phyloP scores from a whole-genome alignment of 495 filamentous ascomycete genomes.

The Cercophora samala region DNA sequence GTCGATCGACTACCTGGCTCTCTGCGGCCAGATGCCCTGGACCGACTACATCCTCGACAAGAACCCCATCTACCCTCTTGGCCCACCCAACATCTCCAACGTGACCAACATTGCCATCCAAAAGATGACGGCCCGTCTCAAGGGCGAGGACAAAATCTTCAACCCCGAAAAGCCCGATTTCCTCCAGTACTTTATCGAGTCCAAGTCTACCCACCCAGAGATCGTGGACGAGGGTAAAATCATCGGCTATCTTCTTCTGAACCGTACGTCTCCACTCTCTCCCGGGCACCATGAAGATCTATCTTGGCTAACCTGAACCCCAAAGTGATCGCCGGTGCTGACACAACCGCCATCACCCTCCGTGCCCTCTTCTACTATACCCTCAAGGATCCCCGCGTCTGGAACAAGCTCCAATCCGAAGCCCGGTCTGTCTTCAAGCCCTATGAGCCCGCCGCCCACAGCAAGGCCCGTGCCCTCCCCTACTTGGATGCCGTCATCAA shows the following conservation, averaged over 20 bases:
- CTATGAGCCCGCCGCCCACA: slow-evolving; percentile 22
- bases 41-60: slow-evolving; percentile 32
- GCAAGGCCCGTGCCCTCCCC: slow-evolving; percentile 35
- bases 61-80: slow-evolving; percentile 28
- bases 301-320: not conserved
- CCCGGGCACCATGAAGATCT: not conserved
- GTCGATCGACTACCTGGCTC: slow-evolving; percentile 26
- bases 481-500: slow-evolving; percentile 61
- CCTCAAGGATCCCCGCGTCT: slow-evolving; percentile 32
- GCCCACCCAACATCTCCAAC: slow-evolving; percentile 24
- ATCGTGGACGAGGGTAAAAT: slow-evolving; percentile 27
- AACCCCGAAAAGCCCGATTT: slow-evolving; percentile 24
- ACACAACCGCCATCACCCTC: slow-evolving; percentile 44
- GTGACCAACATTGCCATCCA: slow-evolving; percentile 25
- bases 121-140: slow-evolving; percentile 23
- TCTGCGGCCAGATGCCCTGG: slow-evolving; percentile 33
- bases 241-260: slow-evolving; percentile 31
- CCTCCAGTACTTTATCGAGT: slow-evolving; percentile 33
- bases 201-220: slow-evolving; percentile 29
- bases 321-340: slow-evolving; percentile 42
- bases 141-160: slow-evolving; percentile 25
- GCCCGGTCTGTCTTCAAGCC: slow-evolving; percentile 16
- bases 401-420: slow-evolving; percentile 27
- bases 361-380: slow-evolving; percentile 34
- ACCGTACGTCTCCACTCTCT: slow-evolving; percentile 23